These are phyloP conservation scores for Epicoccum sorghinum DNA, from an alignment of 2,329 filamentous ascomycete genomes.

Conservation along the genomic window DNA sequence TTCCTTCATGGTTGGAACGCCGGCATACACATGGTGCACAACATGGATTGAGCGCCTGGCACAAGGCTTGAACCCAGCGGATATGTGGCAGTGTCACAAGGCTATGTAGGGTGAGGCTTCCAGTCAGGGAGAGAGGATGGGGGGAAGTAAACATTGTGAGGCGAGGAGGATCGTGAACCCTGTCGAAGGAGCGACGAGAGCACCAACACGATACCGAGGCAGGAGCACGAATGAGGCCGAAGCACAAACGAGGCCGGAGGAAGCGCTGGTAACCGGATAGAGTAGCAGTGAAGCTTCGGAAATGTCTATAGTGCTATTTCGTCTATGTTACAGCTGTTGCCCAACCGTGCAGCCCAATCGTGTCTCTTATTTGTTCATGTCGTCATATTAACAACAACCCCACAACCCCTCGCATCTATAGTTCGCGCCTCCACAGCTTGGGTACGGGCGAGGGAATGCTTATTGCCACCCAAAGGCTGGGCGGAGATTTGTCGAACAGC, in stretches of 20 bases:
- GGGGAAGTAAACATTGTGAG: constrained; percentile 5
- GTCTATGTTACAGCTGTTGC: constrained; percentile 32
- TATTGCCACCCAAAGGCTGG: constrained; percentile 31
- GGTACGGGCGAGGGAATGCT: constrained; percentile 17
- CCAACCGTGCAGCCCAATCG: constrained; percentile 28
- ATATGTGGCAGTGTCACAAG: constrained; percentile 1
- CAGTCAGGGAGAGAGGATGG: not conserved
- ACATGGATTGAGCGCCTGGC: not conserved
- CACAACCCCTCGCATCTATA: constrained; percentile 29
- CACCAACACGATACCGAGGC: not conserved
- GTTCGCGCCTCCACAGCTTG: constrained; percentile 23
- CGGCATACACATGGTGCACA: constrained; percentile 3
- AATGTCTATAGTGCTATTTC: constrained; percentile 26
- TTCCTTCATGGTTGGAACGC: constrained; percentile 6
- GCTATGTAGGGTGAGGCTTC: constrained; percentile 5
- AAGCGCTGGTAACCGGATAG: too few relatives aligned
- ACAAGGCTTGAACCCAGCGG: not conserved
- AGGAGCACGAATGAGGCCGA: not conserved
- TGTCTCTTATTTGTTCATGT: constrained; percentile 5
- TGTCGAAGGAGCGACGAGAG: constrained; percentile 9
- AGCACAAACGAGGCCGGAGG: too few relatives aligned
- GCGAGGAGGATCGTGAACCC: constrained; percentile 16
- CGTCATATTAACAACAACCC: constrained; percentile 19
- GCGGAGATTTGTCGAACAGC: constrained; percentile 13
- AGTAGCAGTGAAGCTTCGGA: constrained; percentile 20